Evolutionary conservation across 805 yeast genomes (phyloP).

Genomic region (Saturnispora diversa): DNA sequence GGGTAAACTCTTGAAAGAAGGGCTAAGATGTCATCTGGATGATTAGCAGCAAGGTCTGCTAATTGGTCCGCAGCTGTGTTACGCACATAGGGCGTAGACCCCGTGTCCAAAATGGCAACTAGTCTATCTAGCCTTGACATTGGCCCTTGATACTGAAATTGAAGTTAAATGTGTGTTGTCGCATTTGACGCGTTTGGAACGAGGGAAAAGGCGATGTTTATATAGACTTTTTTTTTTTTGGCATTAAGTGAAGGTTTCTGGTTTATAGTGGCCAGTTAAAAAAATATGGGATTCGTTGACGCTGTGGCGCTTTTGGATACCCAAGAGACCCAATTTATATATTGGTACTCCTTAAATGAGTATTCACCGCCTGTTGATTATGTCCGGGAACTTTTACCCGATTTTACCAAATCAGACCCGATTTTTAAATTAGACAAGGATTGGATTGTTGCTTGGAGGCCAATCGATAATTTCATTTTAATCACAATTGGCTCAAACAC

Average conservation of each 20-base stretch:
- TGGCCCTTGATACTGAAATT: neutral
- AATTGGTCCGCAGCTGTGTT: slow-evolving; percentile 96
- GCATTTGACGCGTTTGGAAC: neutral
- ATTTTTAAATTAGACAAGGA: slow-evolving; percentile 25
- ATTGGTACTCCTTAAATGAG: slow-evolving; percentile 5
- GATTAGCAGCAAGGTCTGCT: slow-evolving; percentile 87
- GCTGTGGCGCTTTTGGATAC: slow-evolving; percentile 1
- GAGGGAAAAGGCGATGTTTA: neutral
- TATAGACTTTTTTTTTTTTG: neutral
- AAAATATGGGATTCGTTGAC: slow-evolving; percentile 1
- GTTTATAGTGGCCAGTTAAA: neutral
- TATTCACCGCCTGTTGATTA: slow-evolving; percentile 24
- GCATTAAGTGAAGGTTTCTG: no score
- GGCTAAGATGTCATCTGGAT: slow-evolving; percentile 85
- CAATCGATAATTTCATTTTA: slow-evolving; percentile 18
- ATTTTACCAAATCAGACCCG: slow-evolving; percentile 19
- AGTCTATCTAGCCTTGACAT: slow-evolving; percentile 33
- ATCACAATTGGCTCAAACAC: slow-evolving; percentile 16
- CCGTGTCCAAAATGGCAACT: slow-evolving; percentile 65
- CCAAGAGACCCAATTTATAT: neutral
- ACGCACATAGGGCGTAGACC: slow-evolving; percentile 87
- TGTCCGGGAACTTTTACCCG: slow-evolving; percentile 19
- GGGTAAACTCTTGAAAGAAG: slow-evolving; percentile 87
- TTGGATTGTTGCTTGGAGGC: slow-evolving; percentile 27
- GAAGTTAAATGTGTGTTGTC: neutral